Evolutionary conservation across 179 eudicot genomes (phyloP).

Genomic region (Vitellaria paradoxa): DNA sequence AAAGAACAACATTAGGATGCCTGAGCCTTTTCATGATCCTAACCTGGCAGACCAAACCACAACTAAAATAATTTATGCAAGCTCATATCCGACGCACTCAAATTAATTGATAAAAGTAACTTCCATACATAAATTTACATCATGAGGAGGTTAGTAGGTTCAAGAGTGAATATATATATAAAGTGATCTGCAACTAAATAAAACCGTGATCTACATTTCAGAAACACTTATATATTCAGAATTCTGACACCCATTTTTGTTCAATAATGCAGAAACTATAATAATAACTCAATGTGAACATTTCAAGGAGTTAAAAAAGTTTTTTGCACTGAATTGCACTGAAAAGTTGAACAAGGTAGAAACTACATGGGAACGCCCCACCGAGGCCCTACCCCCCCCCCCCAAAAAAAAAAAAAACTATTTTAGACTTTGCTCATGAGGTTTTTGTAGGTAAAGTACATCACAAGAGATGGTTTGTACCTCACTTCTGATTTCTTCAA

Average conservation of each 20-base stretch:
- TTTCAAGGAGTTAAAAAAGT: background rate
- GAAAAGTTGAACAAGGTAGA: background rate
- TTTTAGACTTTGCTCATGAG: too few relatives aligned
- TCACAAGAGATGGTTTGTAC: constrained; percentile 24
- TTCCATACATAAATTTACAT: too few relatives aligned
- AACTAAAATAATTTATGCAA: constrained; percentile 5
- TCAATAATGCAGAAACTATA: constrained; percentile 4
- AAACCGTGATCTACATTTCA: background rate
- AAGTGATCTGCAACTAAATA: background rate
- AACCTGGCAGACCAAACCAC: constrained; percentile 34
- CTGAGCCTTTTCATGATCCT: constrained; percentile 84
- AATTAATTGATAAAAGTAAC: too few relatives aligned
- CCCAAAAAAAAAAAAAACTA: background rate
- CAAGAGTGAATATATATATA: background rate
- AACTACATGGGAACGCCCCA: background rate
- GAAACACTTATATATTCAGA: too few relatives aligned
- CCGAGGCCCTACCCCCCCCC: background rate
- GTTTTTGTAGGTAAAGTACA: too few relatives aligned
- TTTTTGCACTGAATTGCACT: background rate
- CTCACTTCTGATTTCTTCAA: constrained; percentile 92
- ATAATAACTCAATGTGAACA: background rate
- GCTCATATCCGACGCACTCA: background rate
- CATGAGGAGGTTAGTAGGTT: background rate
- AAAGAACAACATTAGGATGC: constrained; percentile 93
- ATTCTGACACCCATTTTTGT: background rate